Conservation (phyloP, 106 monocot species). For the Triglochin maritima region DNA sequence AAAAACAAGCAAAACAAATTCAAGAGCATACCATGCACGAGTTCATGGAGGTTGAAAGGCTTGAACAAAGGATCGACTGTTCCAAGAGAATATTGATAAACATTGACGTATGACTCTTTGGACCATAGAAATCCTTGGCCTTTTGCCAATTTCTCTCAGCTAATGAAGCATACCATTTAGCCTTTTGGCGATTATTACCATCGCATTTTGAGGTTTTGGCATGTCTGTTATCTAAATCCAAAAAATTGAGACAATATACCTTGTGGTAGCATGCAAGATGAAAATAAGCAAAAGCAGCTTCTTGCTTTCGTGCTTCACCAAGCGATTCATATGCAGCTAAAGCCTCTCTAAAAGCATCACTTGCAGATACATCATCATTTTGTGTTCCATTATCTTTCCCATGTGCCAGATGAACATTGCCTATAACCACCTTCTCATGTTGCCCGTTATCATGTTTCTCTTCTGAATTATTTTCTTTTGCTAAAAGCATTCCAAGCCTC, state of each 20-base stretch:
- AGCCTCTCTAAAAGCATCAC: conserved; percentile 90
- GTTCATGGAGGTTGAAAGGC: conserved; percentile 38
- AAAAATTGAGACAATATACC: conserved; percentile 52
- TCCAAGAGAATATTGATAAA: conserved; percentile 76
- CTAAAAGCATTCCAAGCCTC: conserved; percentile 89
- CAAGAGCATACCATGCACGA: conserved; percentile 44
- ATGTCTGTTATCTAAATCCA: conserved; percentile 49
- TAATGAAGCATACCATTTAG: conserved; percentile 73
- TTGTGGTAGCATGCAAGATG: conserved; percentile 81
- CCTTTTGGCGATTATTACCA: conserved; percentile 45
- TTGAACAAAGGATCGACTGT: conserved; percentile 51
- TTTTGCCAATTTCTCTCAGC: conserved; percentile 86
- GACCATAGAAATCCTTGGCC: conserved; percentile 77
- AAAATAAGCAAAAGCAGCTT: conserved; percentile 84
- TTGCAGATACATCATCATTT: conserved; percentile 43
- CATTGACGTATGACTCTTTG: conserved; percentile 73
- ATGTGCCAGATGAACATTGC: neutral
- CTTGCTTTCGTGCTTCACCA: conserved; percentile 74
- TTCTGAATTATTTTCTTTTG: conserved; percentile 43
- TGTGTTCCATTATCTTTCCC: conserved; percentile 12
- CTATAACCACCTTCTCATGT: neutral
- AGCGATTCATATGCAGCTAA: conserved; percentile 73
- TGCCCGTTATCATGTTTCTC: conserved; percentile 18
- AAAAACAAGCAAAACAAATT: neutral
- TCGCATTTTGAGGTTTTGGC: conserved; percentile 36